Conservation (phyloP, 805 yeast species). For the Nakazawaea ambrosiae region DNA sequence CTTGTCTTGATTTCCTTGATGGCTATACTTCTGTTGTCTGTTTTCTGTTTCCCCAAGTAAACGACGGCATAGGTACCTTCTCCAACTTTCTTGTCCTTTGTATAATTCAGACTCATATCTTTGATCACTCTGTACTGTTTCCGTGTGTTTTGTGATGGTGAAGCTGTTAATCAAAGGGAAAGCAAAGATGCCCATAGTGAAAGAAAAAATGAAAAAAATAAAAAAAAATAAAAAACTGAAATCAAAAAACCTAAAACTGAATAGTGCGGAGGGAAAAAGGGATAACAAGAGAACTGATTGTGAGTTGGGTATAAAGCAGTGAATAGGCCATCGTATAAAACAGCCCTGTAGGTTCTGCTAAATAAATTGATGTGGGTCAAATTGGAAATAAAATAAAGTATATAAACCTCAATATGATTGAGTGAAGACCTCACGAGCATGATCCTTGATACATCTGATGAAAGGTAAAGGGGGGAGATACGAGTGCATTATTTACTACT, state of each 20-base stretch:
- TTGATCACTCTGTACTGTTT: neutral
- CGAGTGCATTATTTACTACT: too few species aligned
- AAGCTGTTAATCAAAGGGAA: neutral
- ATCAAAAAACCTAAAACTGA: neutral
- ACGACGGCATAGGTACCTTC: constrained; percentile 99
- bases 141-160: neutral
- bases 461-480: too few species aligned
- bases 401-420: too few species aligned
- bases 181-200: neutral
- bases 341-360: too few species aligned
- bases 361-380: too few species aligned
- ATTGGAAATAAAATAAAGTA: too few species aligned
- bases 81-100: constrained; percentile 80
- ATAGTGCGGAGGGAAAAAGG: neutral
- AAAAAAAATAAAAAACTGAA: neutral
- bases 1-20: constrained; percentile 94
- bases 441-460: too few species aligned
- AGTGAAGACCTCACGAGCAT: too few species aligned
- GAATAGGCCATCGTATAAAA: too few species aligned
- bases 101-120: constrained; percentile 17
- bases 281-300: too few species aligned
- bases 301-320: too few species aligned
- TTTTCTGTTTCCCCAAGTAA: constrained; percentile 65
- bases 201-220: neutral
- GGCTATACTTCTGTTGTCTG: constrained; percentile 62